Base-by-base conservation (phyloP, 306 rosid species). In the Ochetophila trinervis region DNA sequence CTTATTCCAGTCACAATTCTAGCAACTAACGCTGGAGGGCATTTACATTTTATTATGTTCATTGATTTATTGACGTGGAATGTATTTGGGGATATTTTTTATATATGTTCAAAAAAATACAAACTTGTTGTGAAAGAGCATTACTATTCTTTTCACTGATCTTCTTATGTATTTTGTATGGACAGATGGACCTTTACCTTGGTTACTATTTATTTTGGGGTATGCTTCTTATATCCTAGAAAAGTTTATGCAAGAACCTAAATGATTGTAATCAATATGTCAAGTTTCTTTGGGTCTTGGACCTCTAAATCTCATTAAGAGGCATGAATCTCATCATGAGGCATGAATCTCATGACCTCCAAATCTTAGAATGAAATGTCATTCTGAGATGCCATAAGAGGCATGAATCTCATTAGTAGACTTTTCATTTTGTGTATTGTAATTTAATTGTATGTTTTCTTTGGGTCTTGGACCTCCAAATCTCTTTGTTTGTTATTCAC, bases 121-220 rank as follows among this genome's bases (percentile, higher is more conserved):
- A 16, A 71, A 14, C 5, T 14, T 53, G 13, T 49, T 49, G 17
- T 49, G 2, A 49, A 12, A 62, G 4, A 59, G 56, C 35, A 45
- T 67, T 62, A 52, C 23, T 30, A 47, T 19, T 45, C 45, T 54
- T 49, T 55, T 36, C 64, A 60, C 23, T 60, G n/a, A 22, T 57
- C 17, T 54, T 23, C 42, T 74, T 53, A 49, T 62, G 61, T 74
- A 53, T 76, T 73, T 53, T 82, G n/a, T 72, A 48, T 80, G 73
- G 61, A 73, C 91, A 88, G 96, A 76, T 86, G 94, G 94, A 88
- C 96, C 50, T 86, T 76, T 80, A 81, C 91, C 71, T 67, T 79
- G 66, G 82, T 91, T 65, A 84, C 89, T 53, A 55, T 86, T 64
- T 86, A 88, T 70, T 91, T 91, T 74, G 89, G 76, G 89, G 96